phyloP scores from a whole-genome alignment of 106 monocot genomes.

The Acorus calamus region DNA sequence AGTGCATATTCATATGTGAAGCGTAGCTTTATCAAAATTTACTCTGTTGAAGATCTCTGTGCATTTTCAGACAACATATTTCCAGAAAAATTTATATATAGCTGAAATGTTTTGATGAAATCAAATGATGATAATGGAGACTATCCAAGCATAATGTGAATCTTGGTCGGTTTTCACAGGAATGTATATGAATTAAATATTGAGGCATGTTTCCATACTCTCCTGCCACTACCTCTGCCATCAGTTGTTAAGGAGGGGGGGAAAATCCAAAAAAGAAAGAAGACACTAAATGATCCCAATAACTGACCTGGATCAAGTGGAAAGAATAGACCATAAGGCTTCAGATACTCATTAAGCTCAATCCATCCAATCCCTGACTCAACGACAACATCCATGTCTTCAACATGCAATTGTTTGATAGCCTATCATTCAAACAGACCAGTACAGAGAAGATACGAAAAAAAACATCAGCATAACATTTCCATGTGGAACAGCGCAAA shows the following conservation, averaged over 20 bases:
- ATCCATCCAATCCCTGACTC: conserved; percentile 97
- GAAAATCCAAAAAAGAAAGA: background rate
- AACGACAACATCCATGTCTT: conserved; percentile 96
- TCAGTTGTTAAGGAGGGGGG: background rate
- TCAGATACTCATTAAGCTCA: conserved; percentile 92
- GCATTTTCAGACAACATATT: too few species aligned
- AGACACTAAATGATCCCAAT: background rate
- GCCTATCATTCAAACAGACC: conserved; percentile 32
- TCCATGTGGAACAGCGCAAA: background rate
- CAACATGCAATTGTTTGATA: conserved; percentile 71
- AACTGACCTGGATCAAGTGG: conserved; percentile 86
- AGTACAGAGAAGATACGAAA: background rate
- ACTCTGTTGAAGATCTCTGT: too few species aligned
- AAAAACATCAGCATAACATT: background rate
- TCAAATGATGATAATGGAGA: too few species aligned
- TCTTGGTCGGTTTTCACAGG: too few species aligned
- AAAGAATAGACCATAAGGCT: conserved; percentile 95
- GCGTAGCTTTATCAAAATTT: too few species aligned
- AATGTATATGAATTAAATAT: too few species aligned
- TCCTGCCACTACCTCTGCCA: too few species aligned
- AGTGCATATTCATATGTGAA: too few species aligned
- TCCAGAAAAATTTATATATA: too few species aligned
- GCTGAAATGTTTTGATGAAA: too few species aligned
- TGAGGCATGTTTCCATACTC: too few species aligned
- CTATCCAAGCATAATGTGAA: too few species aligned